Evolutionary conservation across 163 green algal species (phyloP).

Genomic region (Chlorella variabilis): DNA sequence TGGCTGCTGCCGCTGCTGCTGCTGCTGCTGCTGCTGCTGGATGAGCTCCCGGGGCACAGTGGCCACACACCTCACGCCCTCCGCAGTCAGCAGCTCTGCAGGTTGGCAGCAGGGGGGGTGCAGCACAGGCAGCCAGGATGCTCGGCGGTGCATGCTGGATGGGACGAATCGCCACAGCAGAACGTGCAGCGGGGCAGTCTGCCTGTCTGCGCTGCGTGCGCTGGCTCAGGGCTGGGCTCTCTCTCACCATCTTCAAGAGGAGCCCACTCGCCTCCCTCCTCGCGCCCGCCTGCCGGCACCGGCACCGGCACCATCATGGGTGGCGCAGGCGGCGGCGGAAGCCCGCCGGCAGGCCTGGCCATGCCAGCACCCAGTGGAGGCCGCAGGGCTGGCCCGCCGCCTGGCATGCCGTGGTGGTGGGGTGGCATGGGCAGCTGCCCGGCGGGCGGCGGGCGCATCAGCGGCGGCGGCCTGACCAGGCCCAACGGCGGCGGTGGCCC

Average conservation of each 20-base stretch:
- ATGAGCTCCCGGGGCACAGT: no score
- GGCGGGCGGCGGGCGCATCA: background rate
- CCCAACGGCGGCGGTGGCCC: background rate
- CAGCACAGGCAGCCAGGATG: no score
- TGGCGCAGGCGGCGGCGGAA: no score
- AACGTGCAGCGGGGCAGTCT: no score
- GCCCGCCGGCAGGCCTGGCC: background rate
- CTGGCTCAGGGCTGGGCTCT: background rate
- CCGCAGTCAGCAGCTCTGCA: conserved; percentile 17
- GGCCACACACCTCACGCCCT: conserved; percentile 21
- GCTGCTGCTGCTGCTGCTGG: conserved; percentile 1
- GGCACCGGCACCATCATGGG: background rate
- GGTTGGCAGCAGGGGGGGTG: no score
- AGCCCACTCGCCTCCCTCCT: background rate
- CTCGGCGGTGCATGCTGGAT: no score
- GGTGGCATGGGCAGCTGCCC: background rate
- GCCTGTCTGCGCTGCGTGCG: no score
- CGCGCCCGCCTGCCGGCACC: background rate
- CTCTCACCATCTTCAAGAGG: background rate
- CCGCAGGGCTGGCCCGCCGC: background rate
- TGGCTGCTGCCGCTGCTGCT: conserved; percentile 23
- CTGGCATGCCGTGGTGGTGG: background rate
- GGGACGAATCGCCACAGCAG: no score
- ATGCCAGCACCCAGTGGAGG: background rate
- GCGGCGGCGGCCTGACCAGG: background rate